Evolutionary conservation across 352 stramenopile genomes (phyloP).

Genomic region (Aphanomyces euteiches): DNA sequence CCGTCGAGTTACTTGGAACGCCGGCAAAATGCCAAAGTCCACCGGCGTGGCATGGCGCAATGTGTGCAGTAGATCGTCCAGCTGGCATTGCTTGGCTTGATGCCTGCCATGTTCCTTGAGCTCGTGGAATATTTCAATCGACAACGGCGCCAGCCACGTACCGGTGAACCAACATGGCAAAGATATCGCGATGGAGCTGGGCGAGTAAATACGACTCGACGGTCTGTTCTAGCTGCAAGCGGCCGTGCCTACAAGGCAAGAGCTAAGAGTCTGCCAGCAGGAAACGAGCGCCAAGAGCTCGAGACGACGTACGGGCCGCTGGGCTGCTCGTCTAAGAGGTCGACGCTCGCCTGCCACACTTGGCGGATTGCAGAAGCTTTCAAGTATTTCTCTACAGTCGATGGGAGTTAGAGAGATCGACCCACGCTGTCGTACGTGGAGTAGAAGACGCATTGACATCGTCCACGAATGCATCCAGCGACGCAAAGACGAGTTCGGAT

Average conservation of each 20-base stretch:
- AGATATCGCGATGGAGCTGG: constrained; percentile 54
- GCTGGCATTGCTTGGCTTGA: too few species aligned
- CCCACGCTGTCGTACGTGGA: not conserved
- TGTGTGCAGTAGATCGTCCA: too few species aligned
- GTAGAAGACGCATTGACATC: constrained; percentile 38
- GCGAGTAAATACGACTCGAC: constrained; percentile 82
- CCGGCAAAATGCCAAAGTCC: constrained; percentile 63
- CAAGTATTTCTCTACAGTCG: not conserved
- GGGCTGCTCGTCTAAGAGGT: not conserved
- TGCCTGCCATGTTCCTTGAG: too few species aligned
- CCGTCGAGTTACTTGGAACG: constrained; percentile 52
- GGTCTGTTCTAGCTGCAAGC: constrained; percentile 67
- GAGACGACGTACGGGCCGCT: constrained; percentile 2
- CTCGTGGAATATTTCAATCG: too few species aligned
- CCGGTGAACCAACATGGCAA: constrained; percentile 32
- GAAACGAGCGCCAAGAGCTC: not conserved
- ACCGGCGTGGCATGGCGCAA: constrained; percentile 60
- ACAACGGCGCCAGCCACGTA: not conserved
- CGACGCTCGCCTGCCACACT: not conserved
- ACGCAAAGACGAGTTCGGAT: constrained; percentile 67
- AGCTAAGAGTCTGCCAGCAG: too few species aligned
- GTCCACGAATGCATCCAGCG: constrained; percentile 57
- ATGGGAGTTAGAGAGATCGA: not conserved
- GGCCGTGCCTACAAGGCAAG: constrained; percentile 31
- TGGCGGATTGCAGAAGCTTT: not conserved